A percentile compares a stretch with the other conserved stretches of the same genome.
Evolutionary conservation across 306 rosid species (phyloP).

Genomic region (Pterocarpus santalinus): DNA sequence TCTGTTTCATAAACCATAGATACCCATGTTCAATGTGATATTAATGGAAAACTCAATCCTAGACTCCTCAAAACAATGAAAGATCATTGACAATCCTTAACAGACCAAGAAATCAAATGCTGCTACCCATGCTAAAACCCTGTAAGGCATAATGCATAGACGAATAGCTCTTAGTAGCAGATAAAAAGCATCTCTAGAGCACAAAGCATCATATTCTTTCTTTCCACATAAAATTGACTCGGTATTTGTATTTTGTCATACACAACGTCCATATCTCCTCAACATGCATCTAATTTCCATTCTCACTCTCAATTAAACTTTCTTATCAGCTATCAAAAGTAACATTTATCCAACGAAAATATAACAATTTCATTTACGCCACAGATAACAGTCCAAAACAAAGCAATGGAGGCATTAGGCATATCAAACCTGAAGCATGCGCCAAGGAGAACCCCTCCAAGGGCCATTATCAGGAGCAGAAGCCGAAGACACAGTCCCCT

Average conservation of each 20-base stretch:
- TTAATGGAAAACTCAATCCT: neutral
- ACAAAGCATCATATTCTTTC: constrained; percentile 10
- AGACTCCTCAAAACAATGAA: neutral
- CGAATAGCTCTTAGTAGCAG: neutral
- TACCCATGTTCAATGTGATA: neutral
- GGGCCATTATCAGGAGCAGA: constrained; percentile 47
- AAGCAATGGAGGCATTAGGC: neutral
- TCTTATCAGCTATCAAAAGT: neutral
- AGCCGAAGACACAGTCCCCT: constrained; percentile 59
- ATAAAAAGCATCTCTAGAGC: neutral
- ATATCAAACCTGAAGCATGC: constrained; percentile 71
- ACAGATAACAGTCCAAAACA: neutral
- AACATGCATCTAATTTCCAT: constrained; percentile 2
- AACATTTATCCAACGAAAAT: neutral
- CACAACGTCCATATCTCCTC: neutral
- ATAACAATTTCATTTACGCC: neutral
- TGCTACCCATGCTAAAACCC: neutral
- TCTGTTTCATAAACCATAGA: neutral
- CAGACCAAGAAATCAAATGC: neutral
- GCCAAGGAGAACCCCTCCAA: constrained; percentile 77
- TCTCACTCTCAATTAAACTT: constrained; percentile 2
- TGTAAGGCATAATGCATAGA: neutral
- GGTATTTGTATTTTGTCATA: neutral
- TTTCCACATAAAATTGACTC: neutral
- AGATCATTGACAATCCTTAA: neutral